Base-by-base conservation (phyloP, 352 stramenopile genomes). In the Saprolegnia diclina region DNA sequence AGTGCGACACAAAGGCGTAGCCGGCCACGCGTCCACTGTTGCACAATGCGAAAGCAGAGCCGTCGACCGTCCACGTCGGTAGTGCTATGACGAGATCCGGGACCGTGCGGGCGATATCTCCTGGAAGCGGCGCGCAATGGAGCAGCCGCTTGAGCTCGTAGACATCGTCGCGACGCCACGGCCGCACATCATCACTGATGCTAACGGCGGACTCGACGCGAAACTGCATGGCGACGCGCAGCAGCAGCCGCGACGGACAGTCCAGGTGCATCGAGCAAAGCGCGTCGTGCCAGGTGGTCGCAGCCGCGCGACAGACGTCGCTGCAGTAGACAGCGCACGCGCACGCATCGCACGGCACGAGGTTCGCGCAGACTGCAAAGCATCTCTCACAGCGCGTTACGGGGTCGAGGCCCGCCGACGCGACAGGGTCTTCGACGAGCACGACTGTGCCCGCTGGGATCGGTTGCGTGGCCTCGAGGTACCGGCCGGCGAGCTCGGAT, bases 381-480 rank as follows among this genome's bases (percentile, higher is more conserved):
- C 57, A 53, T 4, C 4, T 3, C 13, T 37, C 37, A 21, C 57
- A 66, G 21, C 5, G 18, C 19, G 4, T 6, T 5, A 22, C 14
- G 38, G 9, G 2, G 14, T 24, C 6, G 5, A 21, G 24, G 38
- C 48, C 42, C 6, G 57, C 57, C 16, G 32, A 16, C 7, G 32
- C 57, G 40, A 42, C 13, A 4, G 57, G 57, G 38, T 37, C 21
- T 55, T 66, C 57, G 18, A 24, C 37, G 10, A 66, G 57, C n/a
- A 66, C 19, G 10, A 66, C 24, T 4, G 57, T 55, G 7, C 57
- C 57, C 9, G 57, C 38, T 9, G 57, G 16, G 32, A 66, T 66
- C 10, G 40, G n/a, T 1, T 55, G 37, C 18, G 57, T 66, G 24
- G 38, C 57, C 50, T 55, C 37, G 22, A 66, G 21, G 2, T 24